Percentiles rank a stretch among this genome's conserved stretches.
phyloP scores from a whole-genome alignment of 2,329 filamentous ascomycete genomes.

The Trichophyton equinum region DNA sequence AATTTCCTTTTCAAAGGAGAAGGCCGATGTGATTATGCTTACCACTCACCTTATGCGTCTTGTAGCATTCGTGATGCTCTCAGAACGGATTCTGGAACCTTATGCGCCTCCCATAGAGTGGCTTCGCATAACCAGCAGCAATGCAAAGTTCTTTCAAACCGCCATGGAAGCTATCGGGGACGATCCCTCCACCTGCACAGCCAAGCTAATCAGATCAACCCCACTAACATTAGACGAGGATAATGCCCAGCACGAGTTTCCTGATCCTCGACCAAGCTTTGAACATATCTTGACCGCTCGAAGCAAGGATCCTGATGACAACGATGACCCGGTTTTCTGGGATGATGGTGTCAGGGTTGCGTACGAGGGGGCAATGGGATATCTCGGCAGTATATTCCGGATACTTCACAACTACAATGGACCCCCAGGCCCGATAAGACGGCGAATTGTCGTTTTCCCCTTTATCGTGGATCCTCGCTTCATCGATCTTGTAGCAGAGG shows the following conservation, averaged over 20 bases:
- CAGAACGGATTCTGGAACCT: background rate
- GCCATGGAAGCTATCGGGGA: background rate
- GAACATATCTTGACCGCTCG: background rate
- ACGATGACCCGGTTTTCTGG: background rate
- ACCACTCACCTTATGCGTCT: conserved; percentile 1
- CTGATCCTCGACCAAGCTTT: background rate
- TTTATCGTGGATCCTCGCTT: background rate
- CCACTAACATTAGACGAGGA: background rate
- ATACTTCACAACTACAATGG: background rate
- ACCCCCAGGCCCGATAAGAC: background rate
- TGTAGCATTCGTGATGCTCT: conserved; percentile 1
- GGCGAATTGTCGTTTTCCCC: conserved; percentile 1
- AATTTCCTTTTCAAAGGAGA: background rate
- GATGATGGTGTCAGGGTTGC: background rate
- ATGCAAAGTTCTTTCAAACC: background rate
- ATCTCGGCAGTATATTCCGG: background rate
- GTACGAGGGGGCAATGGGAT: background rate
- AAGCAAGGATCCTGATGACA: background rate
- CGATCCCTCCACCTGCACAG: background rate
- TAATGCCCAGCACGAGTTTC: background rate
- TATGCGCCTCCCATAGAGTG: conserved; percentile 1
- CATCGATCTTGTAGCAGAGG: background rate
- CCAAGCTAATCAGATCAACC: background rate
- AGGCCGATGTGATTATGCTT: background rate
- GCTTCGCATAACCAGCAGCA: background rate